These are phyloP conservation scores for Cryptococcus sp. DNA, from an alignment of 1,284 basidiomycete species.

Conservation along the genomic window DNA sequence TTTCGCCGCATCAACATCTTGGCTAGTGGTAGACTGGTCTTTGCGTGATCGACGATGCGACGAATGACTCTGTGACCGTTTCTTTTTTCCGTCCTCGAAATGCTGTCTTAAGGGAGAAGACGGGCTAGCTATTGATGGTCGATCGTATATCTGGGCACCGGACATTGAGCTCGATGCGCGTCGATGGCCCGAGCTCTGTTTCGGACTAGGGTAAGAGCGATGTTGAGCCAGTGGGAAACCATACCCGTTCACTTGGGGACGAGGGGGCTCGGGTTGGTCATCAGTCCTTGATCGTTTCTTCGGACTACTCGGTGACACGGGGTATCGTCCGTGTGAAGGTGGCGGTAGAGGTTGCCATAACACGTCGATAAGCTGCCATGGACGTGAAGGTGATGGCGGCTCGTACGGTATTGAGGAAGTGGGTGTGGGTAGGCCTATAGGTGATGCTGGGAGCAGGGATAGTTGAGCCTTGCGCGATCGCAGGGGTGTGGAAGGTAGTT, in stretches of 20 bases:
- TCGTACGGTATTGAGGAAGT: constrained; percentile 33
- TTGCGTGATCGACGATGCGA: constrained; percentile 21
- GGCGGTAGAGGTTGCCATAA: constrained; percentile 50
- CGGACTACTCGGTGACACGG: constrained; percentile 29
- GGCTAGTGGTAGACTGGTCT: constrained; percentile 23
- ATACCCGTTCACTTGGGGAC: constrained; percentile 6
- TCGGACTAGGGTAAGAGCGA: not conserved
- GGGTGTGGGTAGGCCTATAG: constrained; percentile 14
- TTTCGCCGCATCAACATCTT: constrained; percentile 50
- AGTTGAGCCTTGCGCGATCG: constrained; percentile 17
- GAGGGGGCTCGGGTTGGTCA: constrained; percentile 13
- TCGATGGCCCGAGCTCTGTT: constrained; percentile 7
- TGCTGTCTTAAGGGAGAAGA: constrained; percentile 19
- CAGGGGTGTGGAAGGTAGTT: constrained; percentile 22
- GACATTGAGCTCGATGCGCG: constrained; percentile 17
- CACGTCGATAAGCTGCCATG: constrained; percentile 49
- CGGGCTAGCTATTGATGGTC: constrained; percentile 11
- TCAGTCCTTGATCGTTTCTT: constrained; percentile 34
- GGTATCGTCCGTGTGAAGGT: constrained; percentile 29
- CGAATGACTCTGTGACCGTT: constrained; percentile 45
- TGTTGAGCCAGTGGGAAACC: constrained; percentile 2
- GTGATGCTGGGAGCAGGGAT: constrained; percentile 19
- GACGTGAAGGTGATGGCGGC: constrained; percentile 46
- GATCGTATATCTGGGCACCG: constrained; percentile 6
- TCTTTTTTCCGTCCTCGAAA: constrained; percentile 31